Evolutionary conservation across 2,329 filamentous ascomycete genomes (phyloP).

Genomic region (Hyphodiscus sp.): DNA sequence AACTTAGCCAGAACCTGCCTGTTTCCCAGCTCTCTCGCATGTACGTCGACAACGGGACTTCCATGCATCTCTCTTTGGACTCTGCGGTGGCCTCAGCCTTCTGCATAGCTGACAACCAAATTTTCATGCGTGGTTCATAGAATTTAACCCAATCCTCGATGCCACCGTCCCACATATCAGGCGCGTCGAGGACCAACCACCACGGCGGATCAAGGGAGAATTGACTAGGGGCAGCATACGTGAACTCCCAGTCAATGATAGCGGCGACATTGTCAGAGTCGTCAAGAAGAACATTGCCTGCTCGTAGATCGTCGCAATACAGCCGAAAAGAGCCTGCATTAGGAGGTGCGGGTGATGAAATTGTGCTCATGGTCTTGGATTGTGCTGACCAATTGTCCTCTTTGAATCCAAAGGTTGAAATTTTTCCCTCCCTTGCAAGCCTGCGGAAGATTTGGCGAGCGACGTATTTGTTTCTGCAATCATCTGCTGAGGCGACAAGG

Average conservation of each 20-base stretch:
- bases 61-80: background rate
- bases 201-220: constrained; percentile 31
- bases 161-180: constrained; percentile 30
- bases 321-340: no score
- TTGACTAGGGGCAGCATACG: no score
- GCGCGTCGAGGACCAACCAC: constrained; percentile 33
- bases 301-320: no score
- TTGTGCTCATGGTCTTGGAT: background rate
- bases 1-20: constrained; percentile 30
- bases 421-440: constrained; percentile 17
- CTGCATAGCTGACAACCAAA: constrained; percentile 30
- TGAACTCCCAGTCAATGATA: no score
- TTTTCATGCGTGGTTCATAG: constrained; percentile 30
- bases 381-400: constrained; percentile 2
- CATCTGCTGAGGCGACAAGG: constrained; percentile 30
- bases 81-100: constrained; percentile 22
- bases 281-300: no score
- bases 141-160: constrained; percentile 26
- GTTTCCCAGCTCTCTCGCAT: constrained; percentile 31
- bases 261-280: no score
- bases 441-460: constrained; percentile 28
- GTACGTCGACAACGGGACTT: background rate
- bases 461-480: constrained; percentile 31
- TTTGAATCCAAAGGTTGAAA: constrained; percentile 1
- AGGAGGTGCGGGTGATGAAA: no score